Evolutionary conservation across 306 rosid genomes (phyloP).

Genomic region (Pueraria montana): DNA sequence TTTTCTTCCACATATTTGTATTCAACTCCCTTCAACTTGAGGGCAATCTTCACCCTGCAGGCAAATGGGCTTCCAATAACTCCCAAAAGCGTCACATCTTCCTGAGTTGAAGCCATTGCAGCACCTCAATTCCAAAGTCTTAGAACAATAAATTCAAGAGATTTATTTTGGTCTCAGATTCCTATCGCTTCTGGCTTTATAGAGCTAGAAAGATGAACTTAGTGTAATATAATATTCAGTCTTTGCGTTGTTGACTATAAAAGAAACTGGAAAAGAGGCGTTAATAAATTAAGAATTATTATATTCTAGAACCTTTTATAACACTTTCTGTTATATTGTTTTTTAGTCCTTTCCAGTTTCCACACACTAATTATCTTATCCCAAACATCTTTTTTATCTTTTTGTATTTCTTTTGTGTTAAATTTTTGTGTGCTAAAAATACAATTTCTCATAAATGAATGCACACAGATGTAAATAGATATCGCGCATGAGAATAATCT

Average conservation of each 20-base stretch:
- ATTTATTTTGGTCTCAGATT: background rate
- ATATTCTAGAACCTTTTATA: too few species aligned
- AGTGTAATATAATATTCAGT: background rate
- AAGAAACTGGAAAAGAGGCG: too few species aligned
- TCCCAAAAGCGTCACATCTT: constrained; percentile 52
- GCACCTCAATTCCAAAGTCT: background rate
- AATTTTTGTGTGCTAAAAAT: too few species aligned
- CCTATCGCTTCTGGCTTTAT: background rate
- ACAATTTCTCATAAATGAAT: too few species aligned
- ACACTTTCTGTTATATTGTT: too few species aligned
- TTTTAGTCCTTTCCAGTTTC: too few species aligned
- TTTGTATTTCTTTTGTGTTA: too few species aligned
- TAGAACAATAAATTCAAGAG: background rate
- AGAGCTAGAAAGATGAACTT: background rate
- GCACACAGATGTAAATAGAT: too few species aligned
- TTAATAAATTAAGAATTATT: too few species aligned
- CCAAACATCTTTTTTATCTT: background rate
- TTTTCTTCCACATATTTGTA: constrained; percentile 57
- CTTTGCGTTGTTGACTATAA: background rate
- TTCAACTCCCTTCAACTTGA: constrained; percentile 62
- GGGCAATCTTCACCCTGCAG: constrained; percentile 51
- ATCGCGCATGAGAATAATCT: too few species aligned
- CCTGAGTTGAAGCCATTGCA: constrained; percentile 23
- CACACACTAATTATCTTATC: too few species aligned
- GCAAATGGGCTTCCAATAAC: constrained; percentile 53